These are phyloP conservation scores for Dillenia turbinata DNA, from an alignment of 164 flowering plant genomes.

Conservation along the genomic window DNA sequence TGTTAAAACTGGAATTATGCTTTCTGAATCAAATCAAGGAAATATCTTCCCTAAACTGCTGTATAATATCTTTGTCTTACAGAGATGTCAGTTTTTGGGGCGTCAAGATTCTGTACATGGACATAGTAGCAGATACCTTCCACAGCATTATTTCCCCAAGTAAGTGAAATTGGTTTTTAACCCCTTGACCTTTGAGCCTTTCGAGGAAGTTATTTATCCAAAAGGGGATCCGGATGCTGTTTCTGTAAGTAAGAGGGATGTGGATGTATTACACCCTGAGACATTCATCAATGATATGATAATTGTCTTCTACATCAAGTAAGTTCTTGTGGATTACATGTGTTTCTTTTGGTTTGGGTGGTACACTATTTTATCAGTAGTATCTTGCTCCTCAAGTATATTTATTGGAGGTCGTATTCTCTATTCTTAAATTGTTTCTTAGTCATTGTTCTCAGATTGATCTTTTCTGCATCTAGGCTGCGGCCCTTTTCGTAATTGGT, in stretches of 20 bases:
- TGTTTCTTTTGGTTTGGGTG: not conserved
- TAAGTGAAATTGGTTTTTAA: conserved; percentile 30
- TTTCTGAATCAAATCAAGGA: too few relatives aligned
- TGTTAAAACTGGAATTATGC: too few relatives aligned
- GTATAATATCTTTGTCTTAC: too few relatives aligned
- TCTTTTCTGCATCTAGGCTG: too few relatives aligned
- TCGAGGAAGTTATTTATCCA: too few relatives aligned
- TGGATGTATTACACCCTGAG: conserved; percentile 80
- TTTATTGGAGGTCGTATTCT: not conserved
- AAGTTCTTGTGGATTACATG: conserved; percentile 23
- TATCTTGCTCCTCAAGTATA: not conserved
- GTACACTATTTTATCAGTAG: not conserved
- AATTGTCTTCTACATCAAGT: conserved; percentile 94
- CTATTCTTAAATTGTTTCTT: not conserved
- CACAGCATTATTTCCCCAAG: conserved; percentile 41
- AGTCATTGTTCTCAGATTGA: too few relatives aligned
- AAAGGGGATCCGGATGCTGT: conserved; percentile 97
- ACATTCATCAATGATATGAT: conserved; percentile 76
- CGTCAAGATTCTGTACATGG: not conserved
- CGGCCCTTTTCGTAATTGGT: too few relatives aligned
- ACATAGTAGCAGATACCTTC: conserved; percentile 11
- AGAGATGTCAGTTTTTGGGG: too few relatives aligned
- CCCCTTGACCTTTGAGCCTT: conserved; percentile 28
- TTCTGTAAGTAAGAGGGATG: conserved; percentile 82
- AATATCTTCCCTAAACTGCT: too few relatives aligned